Base-by-base conservation (phyloP, 1,139 yeast species). In the Spencermartinsiella ligniputridi region DNA sequence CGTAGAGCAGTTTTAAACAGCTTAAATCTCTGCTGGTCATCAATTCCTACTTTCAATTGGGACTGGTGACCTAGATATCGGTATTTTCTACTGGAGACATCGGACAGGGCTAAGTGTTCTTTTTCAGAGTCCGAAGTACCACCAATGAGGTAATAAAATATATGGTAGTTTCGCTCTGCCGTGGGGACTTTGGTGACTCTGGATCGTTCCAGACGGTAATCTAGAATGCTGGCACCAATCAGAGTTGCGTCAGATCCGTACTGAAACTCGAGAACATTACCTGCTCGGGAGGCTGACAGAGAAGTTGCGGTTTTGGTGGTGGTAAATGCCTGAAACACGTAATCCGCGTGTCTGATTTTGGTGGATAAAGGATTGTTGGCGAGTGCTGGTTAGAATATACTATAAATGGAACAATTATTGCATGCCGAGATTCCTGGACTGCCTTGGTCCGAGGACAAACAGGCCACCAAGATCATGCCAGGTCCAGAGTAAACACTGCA, bases 141-240 rank as follows among this genome's bases (percentile, higher is more conserved):
- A 17, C 69, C 59, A 13, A 68, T 50, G 40, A 69, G 62, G 46
- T 66, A 65, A 51, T 69, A 69, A 48, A 69, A 68, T 4, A 68
- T 66, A 41, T 69, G 72, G 49, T 62, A 69, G 52, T 69, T 69
- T 33, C 73, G 61, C 52, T 69, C 74, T 19, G 66, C 66, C 2
- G 72, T 67, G 15, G 69, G 70, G 1, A 69, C 67, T n/a, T 57
- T 54, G 9, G 72, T 66, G 44, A 69, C 62, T 13, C 73, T 58
- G 9, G 66, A 57, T 17, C 72, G 55, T 42, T 69, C 72, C n/a
- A 69, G 60, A 12, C 73, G 54, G 50, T 66, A 69, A 44, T 68
- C 69, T 36, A 67, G 52, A 18, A 68, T 51, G 18, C 67, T 63
- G 19, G 69, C 64, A 19, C 73, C 73, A 32, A 68, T 60, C 15